Evolutionary conservation across 495 filamentous ascomycete genomes (phyloP).

Genomic region (Penicillium desertorum): DNA sequence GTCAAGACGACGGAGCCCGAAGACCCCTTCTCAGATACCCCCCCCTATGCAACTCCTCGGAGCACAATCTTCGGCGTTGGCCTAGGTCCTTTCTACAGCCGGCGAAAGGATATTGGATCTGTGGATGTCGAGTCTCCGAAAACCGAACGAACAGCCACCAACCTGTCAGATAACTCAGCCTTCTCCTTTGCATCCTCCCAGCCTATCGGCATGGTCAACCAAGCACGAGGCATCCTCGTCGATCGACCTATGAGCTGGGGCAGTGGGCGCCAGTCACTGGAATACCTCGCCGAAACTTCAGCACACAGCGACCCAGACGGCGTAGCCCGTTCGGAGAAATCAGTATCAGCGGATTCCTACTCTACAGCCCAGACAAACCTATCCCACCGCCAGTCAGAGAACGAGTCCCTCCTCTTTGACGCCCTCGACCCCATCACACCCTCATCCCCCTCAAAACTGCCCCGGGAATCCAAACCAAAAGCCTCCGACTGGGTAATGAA

Average conservation of each 20-base stretch:
- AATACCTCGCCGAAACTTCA: constrained; percentile 26
- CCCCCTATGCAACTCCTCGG: constrained; percentile 30
- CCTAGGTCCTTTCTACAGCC: constrained; percentile 30
- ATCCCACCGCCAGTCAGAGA: constrained; percentile 62
- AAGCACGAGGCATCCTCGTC: constrained; percentile 19
- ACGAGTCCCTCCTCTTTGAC: constrained; percentile 56
- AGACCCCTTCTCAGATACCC: constrained; percentile 31
- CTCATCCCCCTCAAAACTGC: constrained; percentile 33
- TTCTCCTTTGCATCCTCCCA: constrained; percentile 35
- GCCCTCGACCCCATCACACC: constrained; percentile 13
- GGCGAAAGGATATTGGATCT: constrained; percentile 24
- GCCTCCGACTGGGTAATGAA: constrained; percentile 53
- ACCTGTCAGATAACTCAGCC: constrained; percentile 51
- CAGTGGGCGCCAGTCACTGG: constrained; percentile 31
- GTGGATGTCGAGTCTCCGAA: constrained; percentile 41
- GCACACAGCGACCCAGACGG: constrained; percentile 30
- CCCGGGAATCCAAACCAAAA: constrained; percentile 36
- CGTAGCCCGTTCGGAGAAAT: constrained; percentile 34
- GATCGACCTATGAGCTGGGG: constrained; percentile 26
- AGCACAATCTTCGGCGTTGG: constrained; percentile 33
- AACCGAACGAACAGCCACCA: constrained; percentile 56
- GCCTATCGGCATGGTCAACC: constrained; percentile 17
- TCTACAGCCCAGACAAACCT: constrained; percentile 66
- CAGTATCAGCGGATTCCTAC: constrained; percentile 59
- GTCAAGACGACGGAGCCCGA: constrained; percentile 23